phyloP scores from a whole-genome alignment of 805 yeast species.

The Kazachstania martiniae region DNA sequence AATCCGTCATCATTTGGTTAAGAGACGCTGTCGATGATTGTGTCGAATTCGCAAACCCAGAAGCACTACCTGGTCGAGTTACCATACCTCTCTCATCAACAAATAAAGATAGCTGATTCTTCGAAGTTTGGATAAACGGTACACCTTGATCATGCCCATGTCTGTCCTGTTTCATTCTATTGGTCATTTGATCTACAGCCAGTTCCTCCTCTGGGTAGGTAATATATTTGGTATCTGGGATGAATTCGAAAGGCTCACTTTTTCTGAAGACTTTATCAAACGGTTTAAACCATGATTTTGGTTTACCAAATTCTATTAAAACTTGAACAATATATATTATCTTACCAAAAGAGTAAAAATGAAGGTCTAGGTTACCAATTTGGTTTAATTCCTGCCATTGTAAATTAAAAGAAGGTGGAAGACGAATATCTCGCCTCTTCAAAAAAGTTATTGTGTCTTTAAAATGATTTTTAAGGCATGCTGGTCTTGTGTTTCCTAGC shows the following conservation, averaged over 20 bases:
- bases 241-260: conserved; percentile 16
- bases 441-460: conserved; percentile 13
- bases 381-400: conserved; percentile 16
- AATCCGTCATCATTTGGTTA: neutral
- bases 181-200: conserved; percentile 2
- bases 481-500: conserved; percentile 17
- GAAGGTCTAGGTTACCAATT: conserved; percentile 17
- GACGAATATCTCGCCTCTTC: conserved; percentile 10
- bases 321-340: conserved; percentile 21
- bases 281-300: conserved; percentile 23
- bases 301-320: conserved; percentile 20
- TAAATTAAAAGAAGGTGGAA: conserved; percentile 25
- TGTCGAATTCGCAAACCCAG: neutral
- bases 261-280: conserved; percentile 15
- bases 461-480: conserved; percentile 18
- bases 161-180: neutral
- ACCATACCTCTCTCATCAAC: neutral
- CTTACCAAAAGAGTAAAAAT: conserved; percentile 22
- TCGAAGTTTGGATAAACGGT: conserved; percentile 1
- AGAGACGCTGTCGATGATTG: neutral
- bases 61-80: neutral
- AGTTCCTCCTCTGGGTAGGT: conserved; percentile 9
- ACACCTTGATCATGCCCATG: neutral
- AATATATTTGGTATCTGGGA: conserved; percentile 16
- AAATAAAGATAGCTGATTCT: too few relatives aligned